These are phyloP conservation scores for Picochlorum sp. DNA, from an alignment of 139 green algal genomes.

Conservation along the genomic window DNA sequence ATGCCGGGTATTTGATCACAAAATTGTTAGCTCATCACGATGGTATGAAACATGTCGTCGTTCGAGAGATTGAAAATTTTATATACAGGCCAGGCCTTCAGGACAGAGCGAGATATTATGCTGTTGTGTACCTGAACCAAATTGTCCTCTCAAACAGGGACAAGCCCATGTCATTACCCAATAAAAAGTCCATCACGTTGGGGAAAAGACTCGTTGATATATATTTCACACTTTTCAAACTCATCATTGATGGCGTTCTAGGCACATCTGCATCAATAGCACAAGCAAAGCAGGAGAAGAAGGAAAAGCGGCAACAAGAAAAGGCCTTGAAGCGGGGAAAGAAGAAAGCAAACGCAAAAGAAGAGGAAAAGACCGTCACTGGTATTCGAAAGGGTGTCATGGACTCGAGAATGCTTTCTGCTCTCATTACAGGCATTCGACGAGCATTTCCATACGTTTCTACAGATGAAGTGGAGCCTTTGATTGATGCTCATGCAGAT, in stretches of 20 bases:
- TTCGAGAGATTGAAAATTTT: constrained; percentile 80
- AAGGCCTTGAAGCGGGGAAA: constrained; percentile 1
- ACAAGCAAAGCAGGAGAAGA: constrained; percentile 10
- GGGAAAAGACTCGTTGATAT: constrained; percentile 71
- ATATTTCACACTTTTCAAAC: constrained; percentile 86
- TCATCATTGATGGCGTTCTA: constrained; percentile 64
- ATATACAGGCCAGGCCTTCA: constrained; percentile 65
- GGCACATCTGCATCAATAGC: constrained; percentile 41
- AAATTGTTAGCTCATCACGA: constrained; percentile 76
- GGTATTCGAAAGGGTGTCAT: constrained; percentile 22
- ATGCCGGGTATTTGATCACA: constrained; percentile 70
- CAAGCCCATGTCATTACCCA: constrained; percentile 2
- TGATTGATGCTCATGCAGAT: constrained; percentile 58
- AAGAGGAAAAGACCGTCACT: constrained; percentile 4
- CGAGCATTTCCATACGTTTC: constrained; percentile 88
- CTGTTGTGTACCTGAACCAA: constrained; percentile 86
- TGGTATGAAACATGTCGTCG: constrained; percentile 77
- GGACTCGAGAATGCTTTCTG: constrained; percentile 64
- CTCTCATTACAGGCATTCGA: constrained; percentile 73
- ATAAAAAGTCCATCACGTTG: constrained; percentile 43
- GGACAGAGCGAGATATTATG: constrained; percentile 77
- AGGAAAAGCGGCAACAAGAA: background rate
- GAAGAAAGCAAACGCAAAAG: constrained; percentile 17
- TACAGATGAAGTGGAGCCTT: constrained; percentile 39
- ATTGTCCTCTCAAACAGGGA: constrained; percentile 57